Evolutionary conservation across 768 basidiomycete species (phyloP), one percentile per base, ranked within the genome.

Genomic region (Auricularia auricula-judae): DNA sequence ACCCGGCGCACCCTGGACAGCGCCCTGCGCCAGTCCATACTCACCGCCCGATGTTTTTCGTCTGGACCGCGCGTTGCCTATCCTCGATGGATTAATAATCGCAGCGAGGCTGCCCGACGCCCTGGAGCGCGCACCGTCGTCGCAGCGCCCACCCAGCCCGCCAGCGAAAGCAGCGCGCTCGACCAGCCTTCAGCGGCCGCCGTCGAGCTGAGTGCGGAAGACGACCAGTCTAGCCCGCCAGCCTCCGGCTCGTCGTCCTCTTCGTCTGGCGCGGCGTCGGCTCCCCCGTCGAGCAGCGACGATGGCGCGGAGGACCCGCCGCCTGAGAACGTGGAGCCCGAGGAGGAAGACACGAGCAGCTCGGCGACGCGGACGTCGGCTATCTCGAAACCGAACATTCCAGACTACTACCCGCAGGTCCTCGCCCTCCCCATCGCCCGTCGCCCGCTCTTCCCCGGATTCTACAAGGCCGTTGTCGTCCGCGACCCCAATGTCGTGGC

Each of bases 391-490:
- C 91, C 90, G 65, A 86, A 89, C 16, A 87, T 97, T 3, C 94
- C 95, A 0, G 92, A 93, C 74, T 72, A 84, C 65, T 98, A 98
- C 74, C 95, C 96, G 1, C 92, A 96, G 72, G 88, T 98, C 53
- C 83, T 98, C 34, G 96, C 95, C 2, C 84, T 98, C 0, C 96
- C 96, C 3, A 98, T 98, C 66, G 93, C 93, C 36, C 87, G 94
- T 53, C 84, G 96, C 18, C 96, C 96, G 1, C 86, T 98, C 58
- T 98, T 98, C 78, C 96, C 96, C 3, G 93, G 94, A 36, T 97
- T 98, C 76, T 98, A 98, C 82, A 97, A 98, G 74, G 96, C 95
- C 2, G 95, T 98, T 61, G 93, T 98, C 65, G 83, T 99, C 62
- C 84, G 87, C 23, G 91, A 98, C 68, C 92, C 93, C 0, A 82